Conservation (phyloP, 805 yeast species). For the Candida railenensis region DNA sequence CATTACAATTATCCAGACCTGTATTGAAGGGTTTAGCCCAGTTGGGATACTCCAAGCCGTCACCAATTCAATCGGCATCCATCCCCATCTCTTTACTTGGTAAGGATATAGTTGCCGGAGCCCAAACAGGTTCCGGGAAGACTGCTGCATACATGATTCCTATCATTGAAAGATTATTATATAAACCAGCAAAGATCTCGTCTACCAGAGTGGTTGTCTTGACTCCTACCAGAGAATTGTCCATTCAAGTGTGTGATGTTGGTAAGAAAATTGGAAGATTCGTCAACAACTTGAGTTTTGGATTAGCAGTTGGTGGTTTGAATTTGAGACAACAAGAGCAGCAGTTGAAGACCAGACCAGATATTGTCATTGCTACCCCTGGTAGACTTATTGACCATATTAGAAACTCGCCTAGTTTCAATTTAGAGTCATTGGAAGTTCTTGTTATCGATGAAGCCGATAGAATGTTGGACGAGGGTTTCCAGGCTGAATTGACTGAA, state of each 20-base stretch:
- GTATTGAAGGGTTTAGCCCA: slow-evolving; percentile 77
- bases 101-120: slow-evolving; percentile 97
- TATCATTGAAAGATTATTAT: slow-evolving; percentile 85
- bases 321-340: slow-evolving; percentile 95
- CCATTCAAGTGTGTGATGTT: slow-evolving; percentile 93
- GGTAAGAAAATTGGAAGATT: slow-evolving; percentile 81
- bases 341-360: slow-evolving; percentile 88
- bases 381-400: slow-evolving; percentile 98
- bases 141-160: slow-evolving; percentile 99
- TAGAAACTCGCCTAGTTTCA: slow-evolving; percentile 89
- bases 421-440: slow-evolving; percentile 88
- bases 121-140: slow-evolving; percentile 99
- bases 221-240: slow-evolving; percentile 97
- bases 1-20: slow-evolving; percentile 85
- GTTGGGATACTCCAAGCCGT: slow-evolving; percentile 82
- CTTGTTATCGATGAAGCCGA: slow-evolving; percentile 97
- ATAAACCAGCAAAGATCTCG: slow-evolving; percentile 82
- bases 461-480: slow-evolving; percentile 99
- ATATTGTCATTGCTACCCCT: slow-evolving; percentile 95
- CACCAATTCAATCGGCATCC: slow-evolving; percentile 91
- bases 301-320: slow-evolving; percentile 97
- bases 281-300: slow-evolving; percentile 76
- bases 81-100: slow-evolving; percentile 93
- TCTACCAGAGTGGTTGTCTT: slow-evolving; percentile 88
- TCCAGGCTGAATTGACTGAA: slow-evolving; percentile 91